Conservation (phyloP, 805 yeast genomes). For the Pichia insulana region DNA sequence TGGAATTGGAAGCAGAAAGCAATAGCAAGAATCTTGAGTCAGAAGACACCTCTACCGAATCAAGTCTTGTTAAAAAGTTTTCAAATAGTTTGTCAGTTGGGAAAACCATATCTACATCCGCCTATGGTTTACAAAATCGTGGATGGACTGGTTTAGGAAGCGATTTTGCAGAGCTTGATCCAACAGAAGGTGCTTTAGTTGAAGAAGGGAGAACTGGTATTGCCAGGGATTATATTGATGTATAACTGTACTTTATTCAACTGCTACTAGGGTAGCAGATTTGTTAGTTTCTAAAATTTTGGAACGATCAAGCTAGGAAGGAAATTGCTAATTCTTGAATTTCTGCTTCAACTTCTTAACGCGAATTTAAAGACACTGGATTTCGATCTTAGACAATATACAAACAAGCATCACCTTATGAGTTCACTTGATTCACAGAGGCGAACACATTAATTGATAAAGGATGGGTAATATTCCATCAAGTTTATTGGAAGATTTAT, state of each 20-base stretch:
- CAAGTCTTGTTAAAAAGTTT: conserved; percentile 44
- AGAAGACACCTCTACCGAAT: conserved; percentile 17
- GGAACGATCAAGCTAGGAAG: too few species aligned
- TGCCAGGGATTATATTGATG: conserved; percentile 71
- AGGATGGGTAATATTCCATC: conserved; percentile 34
- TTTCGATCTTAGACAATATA: too few species aligned
- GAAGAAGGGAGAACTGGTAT: conserved; percentile 83
- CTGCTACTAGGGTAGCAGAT: not conserved
- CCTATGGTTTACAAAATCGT: conserved; percentile 59
- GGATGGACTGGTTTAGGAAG: conserved; percentile 89
- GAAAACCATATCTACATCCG: conserved; percentile 85
- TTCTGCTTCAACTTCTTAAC: too few species aligned
- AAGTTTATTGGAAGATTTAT: conserved; percentile 49
- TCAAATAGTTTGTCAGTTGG: conserved; percentile 55
- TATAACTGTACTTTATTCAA: not conserved
- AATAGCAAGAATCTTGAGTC: conserved; percentile 20
- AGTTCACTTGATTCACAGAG: too few species aligned
- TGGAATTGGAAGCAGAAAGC: conserved; percentile 46
- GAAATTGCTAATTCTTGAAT: too few species aligned
- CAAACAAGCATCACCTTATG: too few species aligned
- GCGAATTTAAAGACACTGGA: too few species aligned
- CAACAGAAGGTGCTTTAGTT: conserved; percentile 61
- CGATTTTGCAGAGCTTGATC: conserved; percentile 42
- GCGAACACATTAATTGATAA: too few species aligned
- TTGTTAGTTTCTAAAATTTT: too few species aligned